These are phyloP conservation scores for Blastobotrys apis DNA, from an alignment of 1,139 yeast species.

Conservation along the genomic window DNA sequence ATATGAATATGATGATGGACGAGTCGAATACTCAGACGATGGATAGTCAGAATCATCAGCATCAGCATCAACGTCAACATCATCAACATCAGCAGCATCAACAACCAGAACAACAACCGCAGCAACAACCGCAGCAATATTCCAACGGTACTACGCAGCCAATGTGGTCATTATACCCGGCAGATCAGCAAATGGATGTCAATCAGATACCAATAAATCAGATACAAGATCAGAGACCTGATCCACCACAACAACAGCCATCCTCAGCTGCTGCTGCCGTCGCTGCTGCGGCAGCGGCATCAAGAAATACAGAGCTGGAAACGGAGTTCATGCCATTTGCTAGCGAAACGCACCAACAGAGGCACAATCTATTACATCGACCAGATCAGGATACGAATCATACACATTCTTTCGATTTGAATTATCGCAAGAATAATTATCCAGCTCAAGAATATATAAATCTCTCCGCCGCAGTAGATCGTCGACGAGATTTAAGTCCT, in stretches of 20 bases:
- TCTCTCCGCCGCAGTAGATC: no score
- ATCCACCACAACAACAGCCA: conserved; percentile 1
- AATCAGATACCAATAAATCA: conserved; percentile 13
- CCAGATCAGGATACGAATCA: conserved; percentile 1
- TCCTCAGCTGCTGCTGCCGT: conserved; percentile 17
- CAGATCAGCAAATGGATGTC: conserved; percentile 9
- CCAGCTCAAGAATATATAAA: no score
- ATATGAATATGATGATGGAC: no score
- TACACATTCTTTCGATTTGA: no score
- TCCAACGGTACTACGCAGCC: conserved; percentile 16
- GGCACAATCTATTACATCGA: conserved; percentile 23
- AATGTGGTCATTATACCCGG: conserved; percentile 24
- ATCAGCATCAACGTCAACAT: not conserved
- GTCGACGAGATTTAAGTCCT: conserved; percentile 1
- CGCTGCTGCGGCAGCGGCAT: not conserved
- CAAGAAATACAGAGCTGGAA: not conserved
- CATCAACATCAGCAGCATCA: conserved; percentile 1
- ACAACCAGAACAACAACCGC: not conserved
- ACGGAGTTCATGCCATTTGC: conserved; percentile 24
- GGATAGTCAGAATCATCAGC: not conserved
- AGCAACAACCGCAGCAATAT: not conserved
- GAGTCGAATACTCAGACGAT: not conserved
- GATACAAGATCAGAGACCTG: conserved; percentile 9
- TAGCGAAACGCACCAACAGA: conserved; percentile 28
- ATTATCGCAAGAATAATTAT: no score